Base-by-base conservation (phyloP, 805 yeast species). In the Starmerella stellata region DNA sequence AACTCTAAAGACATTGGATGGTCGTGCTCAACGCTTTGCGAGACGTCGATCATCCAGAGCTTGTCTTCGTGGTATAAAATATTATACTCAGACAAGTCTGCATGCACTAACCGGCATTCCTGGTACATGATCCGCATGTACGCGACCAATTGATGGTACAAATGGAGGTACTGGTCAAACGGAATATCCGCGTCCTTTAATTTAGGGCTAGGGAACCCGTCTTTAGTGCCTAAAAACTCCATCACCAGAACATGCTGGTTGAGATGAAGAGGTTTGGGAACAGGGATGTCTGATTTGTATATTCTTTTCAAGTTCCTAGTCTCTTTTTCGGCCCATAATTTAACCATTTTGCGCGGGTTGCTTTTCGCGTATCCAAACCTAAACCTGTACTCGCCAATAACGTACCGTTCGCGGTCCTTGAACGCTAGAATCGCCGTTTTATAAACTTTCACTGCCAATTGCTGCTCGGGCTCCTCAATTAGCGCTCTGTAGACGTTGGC, bases 281-380 rank as follows among this genome's bases (percentile, higher is more conserved):
- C 77, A n/a, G 93, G 90, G 27, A 90, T 78, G 0, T 93, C 93
- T 40, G 74, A 68, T 34, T 68, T 55, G 55, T 78, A 63, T 17
- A 90, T 65, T 53, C 99, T 69, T 56, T 81, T 87, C 57, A 90
- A 65, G 55, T 90, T 90, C 40, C 99, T 63, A 48, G 85, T 87
- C 60, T 90, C 99, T 54, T 90, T 90, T 56, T 90, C 98, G 0
- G 98, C 96, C 99, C 99, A 90, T 19, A 85, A 69, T 57, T 81
- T 82, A 45, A 90, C 94, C 95, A 90, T 87, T 54, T 87, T 87
- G 53, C 98, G 68, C 8, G 96, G 96, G 53, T 90, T 90, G 47
- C 83, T 82, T 51, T 80, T 83, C 41, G 68, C 70, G 30, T 74
- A 71, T 50, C 87, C 81, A 53, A 80, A 78, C 52, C 95, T 64